A percentile compares a stretch with the other conserved stretches of the same genome.
Conservation (phyloP, 352 stramenopile species). For the Blastocystis sp. region DNA sequence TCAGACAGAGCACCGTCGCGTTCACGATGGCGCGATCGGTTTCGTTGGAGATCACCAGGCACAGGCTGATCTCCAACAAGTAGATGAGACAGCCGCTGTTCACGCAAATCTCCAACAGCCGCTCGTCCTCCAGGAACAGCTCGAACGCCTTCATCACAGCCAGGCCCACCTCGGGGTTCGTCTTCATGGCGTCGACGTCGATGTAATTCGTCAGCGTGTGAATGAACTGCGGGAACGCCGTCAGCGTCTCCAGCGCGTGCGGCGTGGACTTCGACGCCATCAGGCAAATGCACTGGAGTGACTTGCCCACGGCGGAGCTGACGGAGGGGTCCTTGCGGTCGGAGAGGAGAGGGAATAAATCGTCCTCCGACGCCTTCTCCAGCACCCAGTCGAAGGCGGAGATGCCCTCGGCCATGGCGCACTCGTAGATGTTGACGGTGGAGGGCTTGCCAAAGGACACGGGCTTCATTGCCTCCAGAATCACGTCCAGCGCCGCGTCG, state of each 20-base stretch:
- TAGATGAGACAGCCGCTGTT: slow-evolving; percentile 25
- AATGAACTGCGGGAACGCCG: neutral
- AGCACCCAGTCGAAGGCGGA: slow-evolving; percentile 18
- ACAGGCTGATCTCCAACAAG: neutral
- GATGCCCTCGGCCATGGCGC: neutral
- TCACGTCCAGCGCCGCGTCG: slow-evolving; percentile 12
- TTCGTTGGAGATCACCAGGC: neutral
- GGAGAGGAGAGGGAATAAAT: neutral
- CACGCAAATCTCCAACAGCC: slow-evolving; percentile 33
- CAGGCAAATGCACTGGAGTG: neutral
- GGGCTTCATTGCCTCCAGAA: slow-evolving; percentile 15
- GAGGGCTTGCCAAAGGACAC: slow-evolving; percentile 33
- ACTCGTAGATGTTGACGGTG: slow-evolving; percentile 24
- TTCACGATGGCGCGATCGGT: neutral
- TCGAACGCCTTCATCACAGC: slow-evolving; percentile 3
- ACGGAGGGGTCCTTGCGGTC: too few species aligned
- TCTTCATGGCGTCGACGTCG: neutral
- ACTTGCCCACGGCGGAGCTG: neutral
- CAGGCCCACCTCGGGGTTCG: neutral
- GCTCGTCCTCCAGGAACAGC: slow-evolving; percentile 14
- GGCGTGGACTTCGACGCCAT: neutral
- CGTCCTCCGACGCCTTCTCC: neutral
- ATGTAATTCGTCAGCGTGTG: slow-evolving; percentile 6
- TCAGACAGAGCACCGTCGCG: neutral
- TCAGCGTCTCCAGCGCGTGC: neutral